Conservation (phyloP, 306 rosid genomes). For the Crataegus laevigata region DNA sequence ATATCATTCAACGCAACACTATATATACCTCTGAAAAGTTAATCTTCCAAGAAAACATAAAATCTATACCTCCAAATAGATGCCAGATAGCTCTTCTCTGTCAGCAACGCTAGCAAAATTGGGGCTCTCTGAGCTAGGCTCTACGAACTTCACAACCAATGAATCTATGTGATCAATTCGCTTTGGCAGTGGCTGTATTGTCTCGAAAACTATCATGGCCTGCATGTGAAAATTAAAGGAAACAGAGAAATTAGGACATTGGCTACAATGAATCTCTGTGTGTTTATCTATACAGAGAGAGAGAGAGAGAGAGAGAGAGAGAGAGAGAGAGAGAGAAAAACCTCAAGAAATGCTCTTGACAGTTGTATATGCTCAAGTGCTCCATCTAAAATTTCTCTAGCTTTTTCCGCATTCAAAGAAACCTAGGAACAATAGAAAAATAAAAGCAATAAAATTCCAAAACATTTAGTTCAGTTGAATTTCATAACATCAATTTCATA, state of each 20-base stretch:
- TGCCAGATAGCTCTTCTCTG: conserved; percentile 86
- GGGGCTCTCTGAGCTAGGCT: conserved; percentile 56
- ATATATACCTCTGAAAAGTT: not conserved
- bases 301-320: not conserved
- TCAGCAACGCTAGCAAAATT: conserved; percentile 49
- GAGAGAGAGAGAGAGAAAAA: conserved; percentile 21
- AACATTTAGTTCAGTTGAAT: not conserved
- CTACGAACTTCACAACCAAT: conserved; percentile 62
- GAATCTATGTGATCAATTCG: conserved; percentile 66
- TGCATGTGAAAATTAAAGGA: conserved; percentile 27
- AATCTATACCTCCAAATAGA: conserved; percentile 71
- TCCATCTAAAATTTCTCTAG: conserved; percentile 61
- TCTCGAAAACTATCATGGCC: conserved; percentile 91
- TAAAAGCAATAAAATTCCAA: not conserved
- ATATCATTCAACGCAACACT: not conserved
- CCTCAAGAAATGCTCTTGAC: conserved; percentile 83
- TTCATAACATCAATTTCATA: not conserved
- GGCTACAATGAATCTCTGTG: not conserved
- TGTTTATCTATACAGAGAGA: not conserved
- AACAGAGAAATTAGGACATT: not conserved
- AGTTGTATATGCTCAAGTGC: conserved; percentile 70
- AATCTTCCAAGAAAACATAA: not conserved
- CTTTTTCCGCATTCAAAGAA: conserved; percentile 71
- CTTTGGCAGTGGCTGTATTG: conserved; percentile 69
- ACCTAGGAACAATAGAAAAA: conserved; percentile 39